A percentile compares a stretch with the other conserved stretches of the same genome.
Evolutionary conservation across 2,329 filamentous ascomycete genomes (phyloP).

Genomic region (Hypoxylon sp.): DNA sequence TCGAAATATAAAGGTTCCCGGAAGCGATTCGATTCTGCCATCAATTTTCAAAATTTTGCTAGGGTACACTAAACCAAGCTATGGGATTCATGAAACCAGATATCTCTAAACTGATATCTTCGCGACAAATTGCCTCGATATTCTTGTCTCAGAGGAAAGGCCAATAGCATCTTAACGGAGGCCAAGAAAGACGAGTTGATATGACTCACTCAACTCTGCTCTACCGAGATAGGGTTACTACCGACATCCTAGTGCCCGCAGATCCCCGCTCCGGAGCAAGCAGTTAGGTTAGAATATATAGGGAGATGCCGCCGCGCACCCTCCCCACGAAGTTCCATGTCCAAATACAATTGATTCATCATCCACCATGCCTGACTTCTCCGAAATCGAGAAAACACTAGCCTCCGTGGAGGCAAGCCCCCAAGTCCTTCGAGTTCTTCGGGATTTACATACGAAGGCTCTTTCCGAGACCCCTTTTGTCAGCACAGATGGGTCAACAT

Average conservation of each 20-base stretch:
- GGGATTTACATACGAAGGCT: conserved; percentile 53
- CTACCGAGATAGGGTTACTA: conserved; percentile 16
- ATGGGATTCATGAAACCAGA: background rate
- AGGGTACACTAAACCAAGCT: too few relatives aligned
- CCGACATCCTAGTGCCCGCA: conserved; percentile 7
- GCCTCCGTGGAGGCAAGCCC: conserved; percentile 52
- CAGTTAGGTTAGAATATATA: conserved; percentile 19
- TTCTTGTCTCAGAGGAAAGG: background rate
- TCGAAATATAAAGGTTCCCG: too few relatives aligned
- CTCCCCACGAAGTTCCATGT: background rate
- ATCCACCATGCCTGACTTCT: conserved; percentile 29
- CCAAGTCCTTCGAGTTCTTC: conserved; percentile 51
- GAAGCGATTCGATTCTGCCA: too few relatives aligned
- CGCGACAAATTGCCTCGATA: conserved; percentile 2
- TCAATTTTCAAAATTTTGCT: too few relatives aligned
- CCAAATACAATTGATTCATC: conserved; percentile 12
- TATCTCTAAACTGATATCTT: background rate
- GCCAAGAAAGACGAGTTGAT: conserved; percentile 21
- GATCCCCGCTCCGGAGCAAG: conserved; percentile 7
- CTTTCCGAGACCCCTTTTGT: conserved; percentile 53
- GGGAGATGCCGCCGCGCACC: background rate
- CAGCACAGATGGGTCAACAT: conserved; percentile 47
- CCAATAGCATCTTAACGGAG: background rate
- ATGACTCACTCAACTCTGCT: conserved; percentile 22
- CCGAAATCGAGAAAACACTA: conserved; percentile 52